These are phyloP conservation scores for Straminergon stramineum DNA, from an alignment of 225 moss, liverwort and hornwort genomes.

Conservation along the genomic window DNA sequence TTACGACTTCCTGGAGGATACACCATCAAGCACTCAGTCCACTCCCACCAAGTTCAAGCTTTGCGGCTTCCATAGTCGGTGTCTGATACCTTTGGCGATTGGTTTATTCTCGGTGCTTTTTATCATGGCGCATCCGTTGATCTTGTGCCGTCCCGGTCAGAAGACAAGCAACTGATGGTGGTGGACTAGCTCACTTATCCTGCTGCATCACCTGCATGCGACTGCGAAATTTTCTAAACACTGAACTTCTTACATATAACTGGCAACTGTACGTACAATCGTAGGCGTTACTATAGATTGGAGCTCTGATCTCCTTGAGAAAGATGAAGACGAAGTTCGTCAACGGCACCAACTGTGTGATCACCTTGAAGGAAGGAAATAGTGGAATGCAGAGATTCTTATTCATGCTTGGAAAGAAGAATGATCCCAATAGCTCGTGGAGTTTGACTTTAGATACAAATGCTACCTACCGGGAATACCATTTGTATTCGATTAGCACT, in stretches of 20 bases:
- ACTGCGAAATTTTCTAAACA: neutral
- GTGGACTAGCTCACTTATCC: neutral
- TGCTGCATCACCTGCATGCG: neutral
- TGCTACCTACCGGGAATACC: slow-evolving; percentile 3
- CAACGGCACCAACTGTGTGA: neutral
- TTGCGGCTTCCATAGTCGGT: neutral
- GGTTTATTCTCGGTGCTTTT: neutral
- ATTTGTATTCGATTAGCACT: neutral
- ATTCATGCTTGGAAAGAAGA: neutral
- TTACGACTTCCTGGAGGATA: slow-evolving; percentile 1
- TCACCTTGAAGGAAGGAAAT: slow-evolving; percentile 6
- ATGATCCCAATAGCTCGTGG: neutral
- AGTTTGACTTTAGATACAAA: neutral
- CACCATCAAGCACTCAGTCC: neutral
- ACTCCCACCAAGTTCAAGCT: neutral
- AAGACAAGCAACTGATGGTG: neutral
- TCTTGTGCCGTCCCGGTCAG: neutral
- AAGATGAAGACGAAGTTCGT: slow-evolving; percentile 11
- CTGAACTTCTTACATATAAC: neutral
- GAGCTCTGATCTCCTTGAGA: neutral
- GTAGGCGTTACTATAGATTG: neutral
- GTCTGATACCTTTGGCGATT: neutral
- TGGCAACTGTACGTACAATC: neutral
- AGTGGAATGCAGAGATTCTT: neutral
- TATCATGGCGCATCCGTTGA: neutral